These are phyloP conservation scores for Balansia obtecta DNA, from an alignment of 2,329 filamentous ascomycete species.

Conservation along the genomic window DNA sequence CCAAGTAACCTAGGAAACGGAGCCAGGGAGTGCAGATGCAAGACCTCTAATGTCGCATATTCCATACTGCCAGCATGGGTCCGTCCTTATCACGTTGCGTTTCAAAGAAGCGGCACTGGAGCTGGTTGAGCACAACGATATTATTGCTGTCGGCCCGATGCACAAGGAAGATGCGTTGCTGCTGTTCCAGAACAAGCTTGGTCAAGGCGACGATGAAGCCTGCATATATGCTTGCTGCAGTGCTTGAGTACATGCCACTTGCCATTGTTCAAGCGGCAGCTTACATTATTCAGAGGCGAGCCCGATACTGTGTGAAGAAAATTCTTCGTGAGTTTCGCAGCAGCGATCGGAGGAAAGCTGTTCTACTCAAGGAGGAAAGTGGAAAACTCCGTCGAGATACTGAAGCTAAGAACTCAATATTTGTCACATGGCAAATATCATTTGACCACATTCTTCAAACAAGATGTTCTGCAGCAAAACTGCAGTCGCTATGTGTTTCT, in stretches of 20 bases:
- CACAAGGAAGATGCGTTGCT: conserved; percentile 4
- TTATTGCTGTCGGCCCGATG: conserved; percentile 9
- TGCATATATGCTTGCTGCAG: conserved; percentile 7
- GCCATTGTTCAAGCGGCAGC: conserved; percentile 17
- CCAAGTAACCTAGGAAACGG: background rate
- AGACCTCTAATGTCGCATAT: conserved; percentile 7
- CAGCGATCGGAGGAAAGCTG: conserved; percentile 3
- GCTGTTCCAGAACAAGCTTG: conserved; percentile 10
- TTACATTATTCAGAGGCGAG: conserved; percentile 4
- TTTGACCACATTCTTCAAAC: conserved; percentile 15
- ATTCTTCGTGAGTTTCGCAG: conserved; percentile 4
- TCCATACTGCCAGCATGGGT: conserved; percentile 7
- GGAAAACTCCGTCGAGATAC: conserved; percentile 10
- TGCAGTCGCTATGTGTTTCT: background rate
- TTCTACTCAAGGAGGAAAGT: background rate
- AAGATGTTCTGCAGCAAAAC: conserved; percentile 6
- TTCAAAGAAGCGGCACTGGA: conserved; percentile 7
- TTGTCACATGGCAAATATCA: background rate
- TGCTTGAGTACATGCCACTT: conserved; percentile 17
- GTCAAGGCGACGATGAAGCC: background rate
- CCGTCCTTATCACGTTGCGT: conserved; percentile 11
- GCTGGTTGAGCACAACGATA: conserved; percentile 6
- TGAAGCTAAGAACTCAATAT: background rate
- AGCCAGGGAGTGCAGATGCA: background rate
- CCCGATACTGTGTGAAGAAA: conserved; percentile 1